These are phyloP conservation scores for Fallopia convolvulus DNA, from an alignment of 148 eudicot species.

Conservation along the genomic window DNA sequence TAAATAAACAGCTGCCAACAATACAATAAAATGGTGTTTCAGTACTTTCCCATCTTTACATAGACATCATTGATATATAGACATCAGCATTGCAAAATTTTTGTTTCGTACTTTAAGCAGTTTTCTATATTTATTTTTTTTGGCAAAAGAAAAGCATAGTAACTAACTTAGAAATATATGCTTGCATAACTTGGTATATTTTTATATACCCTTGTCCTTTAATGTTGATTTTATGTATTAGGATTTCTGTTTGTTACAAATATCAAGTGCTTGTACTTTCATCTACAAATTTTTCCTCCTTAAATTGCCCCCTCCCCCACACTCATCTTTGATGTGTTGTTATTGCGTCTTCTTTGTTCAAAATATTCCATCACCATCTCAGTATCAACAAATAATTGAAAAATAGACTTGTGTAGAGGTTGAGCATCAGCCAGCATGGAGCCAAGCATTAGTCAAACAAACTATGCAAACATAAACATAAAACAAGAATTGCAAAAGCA, in stretches of 20 bases:
- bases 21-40: not conserved
- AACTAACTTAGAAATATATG: not conserved
- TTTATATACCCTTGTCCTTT: not conserved
- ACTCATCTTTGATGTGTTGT: too few species aligned
- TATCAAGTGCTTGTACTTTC: not conserved
- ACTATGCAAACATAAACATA: not conserved
- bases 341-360: not conserved
- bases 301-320: too few species aligned
- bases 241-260: not conserved
- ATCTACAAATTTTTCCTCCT: too few species aligned
- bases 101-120: not conserved
- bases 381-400: not conserved
- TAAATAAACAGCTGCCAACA: not conserved
- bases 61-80: not conserved
- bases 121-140: not conserved
- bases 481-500: not conserved
- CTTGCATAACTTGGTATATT: not conserved
- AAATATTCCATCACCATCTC: not conserved
- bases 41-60: not conserved
- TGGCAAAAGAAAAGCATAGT: not conserved
- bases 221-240: not conserved
- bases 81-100: not conserved
- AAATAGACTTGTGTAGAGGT: not conserved
- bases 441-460: not conserved
- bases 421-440: not conserved